phyloP scores from a whole-genome alignment of 805 yeast genomes.

The Saturnispora sekii region DNA sequence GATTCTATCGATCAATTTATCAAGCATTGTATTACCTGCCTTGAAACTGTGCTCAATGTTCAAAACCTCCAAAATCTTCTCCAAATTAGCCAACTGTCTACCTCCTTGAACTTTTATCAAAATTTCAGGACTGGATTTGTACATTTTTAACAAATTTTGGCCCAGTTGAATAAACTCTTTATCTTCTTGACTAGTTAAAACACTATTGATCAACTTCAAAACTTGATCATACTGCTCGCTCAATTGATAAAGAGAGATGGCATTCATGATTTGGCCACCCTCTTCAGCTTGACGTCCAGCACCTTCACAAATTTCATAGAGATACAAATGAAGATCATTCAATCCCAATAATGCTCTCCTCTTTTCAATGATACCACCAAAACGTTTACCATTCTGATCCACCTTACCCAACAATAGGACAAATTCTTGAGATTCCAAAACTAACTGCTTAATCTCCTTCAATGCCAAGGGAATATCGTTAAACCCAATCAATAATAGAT shows the following conservation, averaged over 20 bases:
- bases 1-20: constrained; percentile 33
- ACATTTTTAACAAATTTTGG: constrained; percentile 34
- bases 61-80: constrained; percentile 54
- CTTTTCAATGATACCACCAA: constrained; percentile 76
- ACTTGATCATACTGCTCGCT: constrained; percentile 84
- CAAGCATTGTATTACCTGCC: constrained; percentile 23
- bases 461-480: constrained; percentile 49
- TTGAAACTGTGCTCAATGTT: constrained; percentile 45
- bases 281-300: constrained; percentile 85
- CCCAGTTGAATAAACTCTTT: constrained; percentile 40
- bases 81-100: constrained; percentile 55
- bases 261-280: constrained; percentile 82
- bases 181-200: constrained; percentile 61
- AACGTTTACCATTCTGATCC: constrained; percentile 61
- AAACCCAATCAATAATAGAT: constrained; percentile 61
- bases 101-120: constrained; percentile 39
- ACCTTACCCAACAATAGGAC: constrained; percentile 76
- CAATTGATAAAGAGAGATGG: constrained; percentile 75
- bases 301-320: constrained; percentile 65
- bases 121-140: constrained; percentile 50
- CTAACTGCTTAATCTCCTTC: constrained; percentile 74
- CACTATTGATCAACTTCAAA: constrained; percentile 58
- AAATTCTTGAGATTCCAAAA: constrained; percentile 80
- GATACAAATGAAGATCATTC: constrained; percentile 46
- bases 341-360: constrained; percentile 59